Percentiles rank a stretch among this genome's conserved stretches.
Conservation (phyloP, 768 basidiomycete genomes). For the Tulasnella calospora region DNA sequence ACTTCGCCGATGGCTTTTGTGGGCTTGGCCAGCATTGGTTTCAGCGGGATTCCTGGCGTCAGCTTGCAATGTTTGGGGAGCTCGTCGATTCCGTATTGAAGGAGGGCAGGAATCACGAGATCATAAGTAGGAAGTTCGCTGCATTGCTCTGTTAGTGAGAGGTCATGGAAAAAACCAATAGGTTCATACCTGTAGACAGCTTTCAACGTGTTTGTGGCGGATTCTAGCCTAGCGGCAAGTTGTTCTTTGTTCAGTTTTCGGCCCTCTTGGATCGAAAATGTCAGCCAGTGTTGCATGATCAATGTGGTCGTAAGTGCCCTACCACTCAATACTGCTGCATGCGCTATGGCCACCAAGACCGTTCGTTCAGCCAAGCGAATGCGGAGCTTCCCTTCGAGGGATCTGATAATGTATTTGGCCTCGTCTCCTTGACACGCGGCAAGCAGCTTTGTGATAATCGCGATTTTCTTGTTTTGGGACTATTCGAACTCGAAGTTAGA, state of each 20-base stretch:
- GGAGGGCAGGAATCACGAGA: slow-evolving; percentile 81
- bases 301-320: slow-evolving; percentile 33
- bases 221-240: slow-evolving; percentile 65
- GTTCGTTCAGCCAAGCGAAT: slow-evolving; percentile 97
- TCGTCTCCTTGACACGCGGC: slow-evolving; percentile 88
- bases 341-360: slow-evolving; percentile 89
- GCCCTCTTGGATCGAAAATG: slow-evolving; percentile 43
- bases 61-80: slow-evolving; percentile 76
- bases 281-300: slow-evolving; percentile 22
- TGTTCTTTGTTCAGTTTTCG: slow-evolving; percentile 75
- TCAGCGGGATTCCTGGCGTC: slow-evolving; percentile 88
- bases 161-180: neutral
- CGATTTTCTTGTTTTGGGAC: slow-evolving; percentile 94
- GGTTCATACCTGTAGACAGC: slow-evolving; percentile 77
- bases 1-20: slow-evolving; percentile 99
- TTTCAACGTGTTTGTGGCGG: slow-evolving; percentile 73
- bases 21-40: slow-evolving; percentile 98
- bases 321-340: slow-evolving; percentile 75
- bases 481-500: slow-evolving; percentile 34
- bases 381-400: slow-evolving; percentile 91
- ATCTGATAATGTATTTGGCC: slow-evolving; percentile 94
- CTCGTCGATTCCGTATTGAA: slow-evolving; percentile 67
- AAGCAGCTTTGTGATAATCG: slow-evolving; percentile 87
- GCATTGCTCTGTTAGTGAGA: neutral
- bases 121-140: slow-evolving; percentile 95